Percentiles rank a stretch among this genome's conserved stretches.
Evolutionary conservation across 1,139 yeast species (phyloP).

Genomic region (Candida dubliniensis): DNA sequence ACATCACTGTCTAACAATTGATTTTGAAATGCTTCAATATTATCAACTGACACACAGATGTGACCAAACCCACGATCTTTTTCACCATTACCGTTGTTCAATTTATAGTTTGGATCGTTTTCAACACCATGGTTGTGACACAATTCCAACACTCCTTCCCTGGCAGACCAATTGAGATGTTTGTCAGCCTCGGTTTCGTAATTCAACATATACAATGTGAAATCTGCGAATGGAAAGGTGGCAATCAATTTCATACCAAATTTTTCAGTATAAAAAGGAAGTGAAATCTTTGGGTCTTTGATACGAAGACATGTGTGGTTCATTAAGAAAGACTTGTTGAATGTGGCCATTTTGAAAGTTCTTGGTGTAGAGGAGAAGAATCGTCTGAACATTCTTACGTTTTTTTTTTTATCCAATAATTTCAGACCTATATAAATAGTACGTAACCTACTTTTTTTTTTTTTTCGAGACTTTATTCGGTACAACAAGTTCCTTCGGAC

Average conservation of each 20-base stretch:
- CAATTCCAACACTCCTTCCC: conserved; percentile 81
- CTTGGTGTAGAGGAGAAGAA: conserved; percentile 3
- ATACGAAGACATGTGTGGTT: conserved; percentile 80
- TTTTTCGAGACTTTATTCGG: background rate
- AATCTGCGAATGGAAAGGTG: conserved; percentile 55
- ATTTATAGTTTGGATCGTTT: conserved; percentile 52
- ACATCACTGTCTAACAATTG: conserved; percentile 62
- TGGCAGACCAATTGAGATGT: conserved; percentile 50
- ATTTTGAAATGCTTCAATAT: conserved; percentile 63
- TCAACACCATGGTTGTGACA: conserved; percentile 81
- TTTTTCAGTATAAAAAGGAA: conserved; percentile 69
- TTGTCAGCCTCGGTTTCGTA: conserved; percentile 50
- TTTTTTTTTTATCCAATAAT: background rate
- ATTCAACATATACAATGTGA: conserved; percentile 69
- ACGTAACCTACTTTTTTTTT: background rate
- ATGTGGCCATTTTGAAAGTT: conserved; percentile 26
- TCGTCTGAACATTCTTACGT: conserved; percentile 1
- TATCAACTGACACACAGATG: conserved; percentile 82
- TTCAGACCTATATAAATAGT: no score
- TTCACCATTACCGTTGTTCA: conserved; percentile 80
- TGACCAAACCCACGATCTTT: conserved; percentile 94
- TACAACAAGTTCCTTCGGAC: no score
- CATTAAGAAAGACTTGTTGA: conserved; percentile 44
- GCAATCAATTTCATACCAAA: conserved; percentile 72
- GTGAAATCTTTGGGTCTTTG: conserved; percentile 73